These are phyloP conservation scores for Trametes hirsuta DNA, from an alignment of 1,284 basidiomycete genomes.

Conservation along the genomic window DNA sequence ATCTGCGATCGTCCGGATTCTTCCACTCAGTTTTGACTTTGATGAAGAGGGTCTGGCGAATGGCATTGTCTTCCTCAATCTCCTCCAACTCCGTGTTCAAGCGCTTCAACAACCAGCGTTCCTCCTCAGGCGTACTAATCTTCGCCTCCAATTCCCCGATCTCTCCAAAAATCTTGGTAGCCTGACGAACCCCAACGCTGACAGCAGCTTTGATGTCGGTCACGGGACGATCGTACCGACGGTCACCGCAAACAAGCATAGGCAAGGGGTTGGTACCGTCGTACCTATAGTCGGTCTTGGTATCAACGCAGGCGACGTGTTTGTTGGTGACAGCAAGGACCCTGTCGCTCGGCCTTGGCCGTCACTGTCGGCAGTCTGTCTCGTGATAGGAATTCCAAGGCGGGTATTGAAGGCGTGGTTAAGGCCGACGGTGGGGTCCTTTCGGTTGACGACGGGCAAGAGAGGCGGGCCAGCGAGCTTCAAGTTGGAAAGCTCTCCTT, in stretches of 20 bases:
- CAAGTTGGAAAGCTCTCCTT: constrained; percentile 24
- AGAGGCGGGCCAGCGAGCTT: constrained; percentile 33
- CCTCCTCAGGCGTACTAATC: not conserved
- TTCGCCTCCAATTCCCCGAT: not conserved
- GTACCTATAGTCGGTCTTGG: constrained; percentile 33
- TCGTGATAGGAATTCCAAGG: constrained; percentile 37
- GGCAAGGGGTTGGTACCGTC: constrained; percentile 19
- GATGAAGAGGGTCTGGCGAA: constrained; percentile 29
- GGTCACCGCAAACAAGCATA: constrained; percentile 32
- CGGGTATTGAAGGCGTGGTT: constrained; percentile 32
- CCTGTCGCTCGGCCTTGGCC: constrained; percentile 29
- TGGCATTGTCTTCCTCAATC: constrained; percentile 23
- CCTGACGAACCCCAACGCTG: not conserved
- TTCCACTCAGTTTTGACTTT: constrained; percentile 26
- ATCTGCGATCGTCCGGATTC: constrained; percentile 25
- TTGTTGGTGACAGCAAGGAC: constrained; percentile 33
- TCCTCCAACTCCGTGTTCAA: constrained; percentile 19
- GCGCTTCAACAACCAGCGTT: constrained; percentile 5
- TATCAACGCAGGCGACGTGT: constrained; percentile 30
- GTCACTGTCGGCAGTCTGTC: constrained; percentile 26
- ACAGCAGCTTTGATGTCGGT: not conserved
- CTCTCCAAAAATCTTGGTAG: not conserved
- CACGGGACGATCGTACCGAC: constrained; percentile 4
- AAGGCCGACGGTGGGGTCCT: constrained; percentile 30
- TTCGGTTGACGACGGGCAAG: constrained; percentile 31